Conservation (phyloP, 1,284 basidiomycete species). For the Volvariella volvacea region DNA sequence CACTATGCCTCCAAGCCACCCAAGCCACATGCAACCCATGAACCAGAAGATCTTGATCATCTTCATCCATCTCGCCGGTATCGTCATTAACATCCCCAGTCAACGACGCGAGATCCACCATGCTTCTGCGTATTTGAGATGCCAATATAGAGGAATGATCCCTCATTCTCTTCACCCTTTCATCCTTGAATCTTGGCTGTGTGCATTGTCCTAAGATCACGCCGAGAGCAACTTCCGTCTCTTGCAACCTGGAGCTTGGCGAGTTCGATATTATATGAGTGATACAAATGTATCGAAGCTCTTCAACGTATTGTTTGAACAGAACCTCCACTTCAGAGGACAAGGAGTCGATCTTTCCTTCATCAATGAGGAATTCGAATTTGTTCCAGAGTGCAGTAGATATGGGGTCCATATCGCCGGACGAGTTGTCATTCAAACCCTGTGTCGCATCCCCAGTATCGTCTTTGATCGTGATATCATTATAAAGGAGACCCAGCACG, state of each 20-base stretch:
- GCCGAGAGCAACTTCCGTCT: conserved; percentile 69
- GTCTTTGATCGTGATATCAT: conserved; percentile 46
- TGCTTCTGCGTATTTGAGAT: background rate
- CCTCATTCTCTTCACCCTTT: conserved; percentile 57
- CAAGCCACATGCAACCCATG: conserved; percentile 48
- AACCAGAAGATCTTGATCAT: background rate
- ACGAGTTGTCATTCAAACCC: conserved; percentile 16
- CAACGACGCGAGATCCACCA: background rate
- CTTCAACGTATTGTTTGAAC: conserved; percentile 51
- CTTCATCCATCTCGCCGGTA: background rate
- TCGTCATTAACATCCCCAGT: background rate
- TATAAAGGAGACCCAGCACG: conserved; percentile 63
- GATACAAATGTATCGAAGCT: conserved; percentile 60
- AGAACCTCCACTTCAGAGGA: conserved; percentile 13
- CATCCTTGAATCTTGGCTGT: conserved; percentile 51
- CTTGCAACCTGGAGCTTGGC: conserved; percentile 48
- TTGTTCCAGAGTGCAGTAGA: conserved; percentile 24
- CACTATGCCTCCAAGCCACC: conserved; percentile 56
- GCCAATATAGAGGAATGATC: background rate
- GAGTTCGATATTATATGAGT: conserved; percentile 60
- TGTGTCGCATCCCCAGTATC: conserved; percentile 15
- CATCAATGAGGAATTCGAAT: conserved; percentile 10
- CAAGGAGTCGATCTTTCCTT: background rate
- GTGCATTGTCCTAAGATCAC: conserved; percentile 63
- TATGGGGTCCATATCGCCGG: conserved; percentile 28